Conservation (phyloP, 78 protist species). For the Tieghemostelium lacteum region DNA sequence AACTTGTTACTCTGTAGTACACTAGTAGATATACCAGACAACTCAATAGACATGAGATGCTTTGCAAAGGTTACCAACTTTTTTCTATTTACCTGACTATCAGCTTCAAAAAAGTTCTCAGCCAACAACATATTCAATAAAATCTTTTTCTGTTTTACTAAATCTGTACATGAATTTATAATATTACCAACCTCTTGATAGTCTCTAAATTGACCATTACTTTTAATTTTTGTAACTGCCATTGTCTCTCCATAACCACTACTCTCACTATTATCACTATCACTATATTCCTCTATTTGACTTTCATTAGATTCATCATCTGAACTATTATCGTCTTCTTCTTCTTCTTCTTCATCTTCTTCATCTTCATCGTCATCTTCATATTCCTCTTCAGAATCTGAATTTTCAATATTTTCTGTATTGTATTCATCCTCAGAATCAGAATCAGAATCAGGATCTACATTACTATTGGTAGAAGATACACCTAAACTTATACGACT, state of each 20-base stretch:
- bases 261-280: slow-evolving; percentile 8
- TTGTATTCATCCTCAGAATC: background rate
- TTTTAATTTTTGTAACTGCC: background rate
- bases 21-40: slow-evolving; percentile 28
- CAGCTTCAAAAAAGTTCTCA: slow-evolving; percentile 28
- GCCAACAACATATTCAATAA: slow-evolving; percentile 48
- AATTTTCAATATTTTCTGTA: background rate
- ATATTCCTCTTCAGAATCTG: background rate
- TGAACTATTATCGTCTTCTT: background rate
- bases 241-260: background rate
- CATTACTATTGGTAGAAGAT: background rate
- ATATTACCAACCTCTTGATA: too few species aligned
- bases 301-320: background rate
- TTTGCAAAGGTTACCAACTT: slow-evolving; percentile 29
- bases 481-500: background rate
- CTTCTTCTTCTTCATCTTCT: background rate
- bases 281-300: background rate
- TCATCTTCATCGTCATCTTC: background rate
- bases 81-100: background rate
- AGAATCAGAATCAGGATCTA: background rate
- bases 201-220: background rate
- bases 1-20: slow-evolving; percentile 31
- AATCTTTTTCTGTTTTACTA: slow-evolving; percentile 44
- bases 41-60: slow-evolving; percentile 33
- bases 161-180: background rate